Conservation (phyloP, 2,329 filamentous ascomycete genomes). For the Cladophialophora yegresii region DNA sequence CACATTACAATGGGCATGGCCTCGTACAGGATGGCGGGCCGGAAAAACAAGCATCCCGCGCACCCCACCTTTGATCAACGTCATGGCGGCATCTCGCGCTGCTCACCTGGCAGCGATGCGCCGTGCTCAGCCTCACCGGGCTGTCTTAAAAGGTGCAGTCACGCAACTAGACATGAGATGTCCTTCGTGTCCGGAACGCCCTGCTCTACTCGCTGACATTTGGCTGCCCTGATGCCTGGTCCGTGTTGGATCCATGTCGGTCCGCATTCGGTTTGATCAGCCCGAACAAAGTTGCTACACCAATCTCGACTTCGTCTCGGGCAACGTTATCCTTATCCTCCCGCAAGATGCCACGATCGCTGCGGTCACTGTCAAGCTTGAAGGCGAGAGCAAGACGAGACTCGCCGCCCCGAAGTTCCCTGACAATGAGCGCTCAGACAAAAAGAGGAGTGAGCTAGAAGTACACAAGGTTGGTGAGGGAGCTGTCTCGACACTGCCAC, state of each 20-base stretch:
- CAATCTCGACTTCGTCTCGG: constrained; percentile 52
- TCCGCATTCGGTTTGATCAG: constrained; percentile 49
- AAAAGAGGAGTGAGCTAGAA: constrained; percentile 52
- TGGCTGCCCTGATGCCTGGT: constrained; percentile 30
- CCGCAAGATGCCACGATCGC: constrained; percentile 48
- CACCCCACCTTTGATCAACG: constrained; percentile 7
- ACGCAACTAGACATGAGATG: constrained; percentile 9
- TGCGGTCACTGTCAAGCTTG: constrained; percentile 52
- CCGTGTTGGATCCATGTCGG: constrained; percentile 44
- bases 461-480: constrained; percentile 50
- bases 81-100: constrained; percentile 5
- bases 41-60: too few species aligned
- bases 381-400: constrained; percentile 52
- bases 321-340: constrained; percentile 49
- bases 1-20: too few species aligned
- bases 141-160: constrained; percentile 1
- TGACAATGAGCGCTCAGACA: constrained; percentile 48
- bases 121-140: constrained; percentile 29
- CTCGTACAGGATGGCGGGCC: not conserved
- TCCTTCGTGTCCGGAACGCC: not conserved
- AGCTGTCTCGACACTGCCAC: constrained; percentile 6
- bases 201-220: constrained; percentile 4
- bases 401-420: constrained; percentile 46
- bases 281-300: constrained; percentile 48
- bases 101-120: not conserved